Percentiles rank a stretch among this genome's conserved stretches.
Conservation (phyloP, 139 green algal genomes). For the Pleodorina starrii region DNA sequence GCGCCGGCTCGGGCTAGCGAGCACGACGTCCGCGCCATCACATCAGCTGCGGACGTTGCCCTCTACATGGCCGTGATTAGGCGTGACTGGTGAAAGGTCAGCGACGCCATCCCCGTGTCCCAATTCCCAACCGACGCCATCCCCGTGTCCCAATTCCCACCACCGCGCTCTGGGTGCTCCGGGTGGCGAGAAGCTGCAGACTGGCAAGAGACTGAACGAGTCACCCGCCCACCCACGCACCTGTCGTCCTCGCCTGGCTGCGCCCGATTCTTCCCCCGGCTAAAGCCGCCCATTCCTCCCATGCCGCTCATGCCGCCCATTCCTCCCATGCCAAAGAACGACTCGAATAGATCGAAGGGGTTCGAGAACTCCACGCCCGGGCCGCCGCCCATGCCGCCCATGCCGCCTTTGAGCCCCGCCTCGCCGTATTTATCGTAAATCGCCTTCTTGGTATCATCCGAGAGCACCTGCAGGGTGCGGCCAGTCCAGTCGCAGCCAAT, state of each 20-base stretch:
- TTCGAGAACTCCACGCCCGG: constrained; percentile 86
- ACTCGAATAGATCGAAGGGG: constrained; percentile 99
- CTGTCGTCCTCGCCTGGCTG: constrained; percentile 87
- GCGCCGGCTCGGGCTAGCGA: too few species aligned
- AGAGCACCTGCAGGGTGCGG: constrained; percentile 87
- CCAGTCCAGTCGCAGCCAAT: too few species aligned
- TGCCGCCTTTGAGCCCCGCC: constrained; percentile 92
- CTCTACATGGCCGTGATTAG: too few species aligned
- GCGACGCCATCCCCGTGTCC: too few species aligned
- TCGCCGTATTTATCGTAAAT: constrained; percentile 99
- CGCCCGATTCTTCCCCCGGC: constrained; percentile 33
- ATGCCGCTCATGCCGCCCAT: constrained; percentile 70
- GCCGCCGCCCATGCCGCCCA: constrained; percentile 74
- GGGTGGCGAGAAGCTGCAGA: too few species aligned
- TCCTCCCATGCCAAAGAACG: constrained; percentile 91
- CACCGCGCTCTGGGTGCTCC: too few species aligned
- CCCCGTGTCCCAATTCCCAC: too few species aligned
- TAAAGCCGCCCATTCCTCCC: constrained; percentile 61
- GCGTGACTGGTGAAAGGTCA: too few species aligned
- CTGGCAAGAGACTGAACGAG: too few species aligned
- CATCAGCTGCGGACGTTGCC: too few species aligned
- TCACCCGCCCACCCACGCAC: constrained; percentile 51
- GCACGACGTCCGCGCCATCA: too few species aligned
- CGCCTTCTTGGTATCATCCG: constrained; percentile 95
- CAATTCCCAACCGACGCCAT: too few species aligned